phyloP scores from a whole-genome alignment of 2,329 filamentous ascomycete genomes.

The Penicillium sp. region DNA sequence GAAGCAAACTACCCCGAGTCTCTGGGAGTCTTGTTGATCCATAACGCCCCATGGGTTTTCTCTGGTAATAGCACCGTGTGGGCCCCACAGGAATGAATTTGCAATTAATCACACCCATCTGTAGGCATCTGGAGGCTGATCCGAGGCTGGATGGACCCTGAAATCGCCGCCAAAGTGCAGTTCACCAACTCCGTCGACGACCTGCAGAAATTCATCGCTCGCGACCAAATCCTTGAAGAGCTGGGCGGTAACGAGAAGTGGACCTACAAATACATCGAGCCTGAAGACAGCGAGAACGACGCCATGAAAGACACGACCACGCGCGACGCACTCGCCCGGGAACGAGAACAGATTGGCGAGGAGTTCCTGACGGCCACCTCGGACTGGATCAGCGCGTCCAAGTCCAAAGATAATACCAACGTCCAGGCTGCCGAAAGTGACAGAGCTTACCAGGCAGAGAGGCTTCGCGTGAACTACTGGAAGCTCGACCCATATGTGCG shows the following conservation, averaged over 20 bases:
- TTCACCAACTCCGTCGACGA: slow-evolving; percentile 80
- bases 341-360: slow-evolving; percentile 63
- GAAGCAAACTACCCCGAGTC: slow-evolving; percentile 96
- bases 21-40: slow-evolving; percentile 79
- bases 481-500: slow-evolving; percentile 79
- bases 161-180: slow-evolving; percentile 88
- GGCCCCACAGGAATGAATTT: too few species aligned
- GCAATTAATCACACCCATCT: too few species aligned
- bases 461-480: slow-evolving; percentile 78
- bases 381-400: slow-evolving; percentile 64
- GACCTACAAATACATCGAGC: slow-evolving; percentile 77
- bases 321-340: slow-evolving; percentile 59
- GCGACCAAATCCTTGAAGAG: slow-evolving; percentile 68
- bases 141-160: slow-evolving; percentile 90
- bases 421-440: slow-evolving; percentile 52
- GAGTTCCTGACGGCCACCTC: slow-evolving; percentile 71
- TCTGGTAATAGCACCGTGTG: too few species aligned
- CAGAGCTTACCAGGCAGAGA: slow-evolving; percentile 60
- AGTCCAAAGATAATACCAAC: slow-evolving; percentile 44
- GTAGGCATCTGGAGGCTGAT: slow-evolving; percentile 89
- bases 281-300: slow-evolving; percentile 69
- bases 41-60: slow-evolving; percentile 94
- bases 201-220: slow-evolving; percentile 69
- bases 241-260: slow-evolving; percentile 81
- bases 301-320: slow-evolving; percentile 65